Evolutionary conservation across 805 yeast species (phyloP), one percentile per base, ranked within the genome.

Genomic region (Torulaspora quercuum): DNA sequence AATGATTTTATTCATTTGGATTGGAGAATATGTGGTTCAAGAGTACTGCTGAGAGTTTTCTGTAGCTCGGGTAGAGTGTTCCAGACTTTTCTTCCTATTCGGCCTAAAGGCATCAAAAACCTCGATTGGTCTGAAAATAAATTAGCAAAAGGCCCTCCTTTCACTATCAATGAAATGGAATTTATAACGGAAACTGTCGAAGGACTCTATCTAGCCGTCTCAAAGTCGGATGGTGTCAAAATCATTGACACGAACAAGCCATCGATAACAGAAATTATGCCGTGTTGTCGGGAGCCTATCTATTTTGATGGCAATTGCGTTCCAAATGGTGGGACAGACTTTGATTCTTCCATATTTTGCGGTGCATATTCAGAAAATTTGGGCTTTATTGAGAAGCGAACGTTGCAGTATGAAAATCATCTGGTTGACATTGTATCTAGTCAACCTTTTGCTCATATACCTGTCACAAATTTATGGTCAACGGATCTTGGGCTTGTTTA

Each of bases 301-400:
- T 38, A 33, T 28, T 38, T 35, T 19, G 42, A 39, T 11, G 37
- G 31, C 10, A 21, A 20, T n/a, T 16, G 29, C 19, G 6, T 39
- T 6, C 26, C 37, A 7, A 32, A 12, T 22, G 17, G 7, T 11
- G 42, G 39, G 6, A 17, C 42, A 16, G 33, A 25, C 14, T 16
- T 32, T 7, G 29, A 38, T 16, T 30, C 39, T 6, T 5, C 21
- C 7, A 25, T 42, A n/a, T 33, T 35, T 7, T 38, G 43, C 26
- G 46, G 43, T 7, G 38, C 41, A 7, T 35, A 30, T 12, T 33
- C 25, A 4, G 29, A 27, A n/a, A 17, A n/a, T 8, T 24, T 27
- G 20, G 45, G 45, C 11, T 37, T 42, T 29, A 30, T 42, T 10
- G 42, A 42, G 25, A 42, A 32, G 20, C 31, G 27, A 11, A 10